Percentiles rank a stretch among this genome's conserved stretches.
Conservation (phyloP, 2,329 filamentous ascomycete species). For the Trichoderma atroviride region DNA sequence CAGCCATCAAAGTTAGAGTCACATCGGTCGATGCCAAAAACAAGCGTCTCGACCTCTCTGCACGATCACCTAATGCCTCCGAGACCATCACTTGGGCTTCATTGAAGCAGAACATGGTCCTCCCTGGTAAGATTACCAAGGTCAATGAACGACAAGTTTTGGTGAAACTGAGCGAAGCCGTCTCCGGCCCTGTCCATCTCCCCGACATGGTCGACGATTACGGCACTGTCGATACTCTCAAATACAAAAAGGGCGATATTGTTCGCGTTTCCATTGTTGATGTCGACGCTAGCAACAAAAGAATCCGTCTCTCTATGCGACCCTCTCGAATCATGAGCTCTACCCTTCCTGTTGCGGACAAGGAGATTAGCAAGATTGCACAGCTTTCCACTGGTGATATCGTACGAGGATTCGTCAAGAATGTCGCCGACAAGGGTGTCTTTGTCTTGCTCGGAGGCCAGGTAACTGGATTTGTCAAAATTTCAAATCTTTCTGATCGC, state of each 20-base stretch:
- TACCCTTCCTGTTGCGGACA: conserved; percentile 76
- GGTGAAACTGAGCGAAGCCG: conserved; percentile 78
- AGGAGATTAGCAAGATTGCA: conserved; percentile 70
- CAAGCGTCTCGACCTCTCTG: conserved; percentile 81
- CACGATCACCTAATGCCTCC: conserved; percentile 58
- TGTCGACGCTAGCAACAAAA: conserved; percentile 83
- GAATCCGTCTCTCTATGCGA: conserved; percentile 76
- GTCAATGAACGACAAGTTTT: conserved; percentile 80
- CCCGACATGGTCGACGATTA: conserved; percentile 88
- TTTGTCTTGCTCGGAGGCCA: conserved; percentile 83
- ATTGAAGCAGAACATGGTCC: conserved; percentile 75
- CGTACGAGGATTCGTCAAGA: conserved; percentile 88
- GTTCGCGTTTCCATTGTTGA: conserved; percentile 83
- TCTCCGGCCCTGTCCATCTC: conserved; percentile 79
- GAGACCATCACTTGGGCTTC: conserved; percentile 66
- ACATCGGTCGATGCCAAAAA: conserved; percentile 71
- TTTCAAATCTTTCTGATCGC: conserved; percentile 85
- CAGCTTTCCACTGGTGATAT: conserved; percentile 77
- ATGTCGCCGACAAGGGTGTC: conserved; percentile 83
- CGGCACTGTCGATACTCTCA: conserved; percentile 72
- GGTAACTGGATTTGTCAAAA: conserved; percentile 79
- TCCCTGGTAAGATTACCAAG: conserved; percentile 84
- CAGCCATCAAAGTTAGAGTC: conserved; percentile 79
- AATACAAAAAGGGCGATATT: conserved; percentile 81
- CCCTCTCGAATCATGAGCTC: conserved; percentile 90